Percentiles rank a stretch among this genome's conserved stretches.
Conservation (phyloP, 2,329 filamentous ascomycete species). For the Fusarium penzigii region DNA sequence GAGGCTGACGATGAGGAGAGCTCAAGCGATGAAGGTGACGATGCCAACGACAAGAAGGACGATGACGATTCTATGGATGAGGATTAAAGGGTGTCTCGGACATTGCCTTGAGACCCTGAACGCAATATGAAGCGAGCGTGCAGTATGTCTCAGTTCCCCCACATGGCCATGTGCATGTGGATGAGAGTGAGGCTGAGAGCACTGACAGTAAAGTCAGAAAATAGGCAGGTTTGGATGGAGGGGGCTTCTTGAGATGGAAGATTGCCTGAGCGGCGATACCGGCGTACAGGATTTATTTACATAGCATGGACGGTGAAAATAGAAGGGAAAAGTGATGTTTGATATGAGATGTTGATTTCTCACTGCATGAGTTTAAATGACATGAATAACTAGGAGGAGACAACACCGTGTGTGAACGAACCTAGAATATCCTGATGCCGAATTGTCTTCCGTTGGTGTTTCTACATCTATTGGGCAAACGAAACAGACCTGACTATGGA, state of each 20-base stretch:
- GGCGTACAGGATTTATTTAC: neutral
- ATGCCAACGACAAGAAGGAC: conserved; percentile 57
- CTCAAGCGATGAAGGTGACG: conserved; percentile 58
- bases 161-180: conserved; percentile 7
- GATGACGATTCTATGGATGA: conserved; percentile 55
- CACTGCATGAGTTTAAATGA: no score
- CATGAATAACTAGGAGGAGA: no score
- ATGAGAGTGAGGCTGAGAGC: conserved; percentile 10
- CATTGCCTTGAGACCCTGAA: neutral
- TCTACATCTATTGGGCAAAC: no score
- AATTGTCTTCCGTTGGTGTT: no score
- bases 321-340: neutral
- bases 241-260: neutral
- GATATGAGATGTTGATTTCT: neutral
- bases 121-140: no score
- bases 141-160: neutral
- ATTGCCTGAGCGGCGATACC: neutral
- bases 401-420: no score
- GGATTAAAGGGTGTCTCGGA: conserved; percentile 39
- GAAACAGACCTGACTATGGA: no score
- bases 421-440: no score
- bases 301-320: neutral
- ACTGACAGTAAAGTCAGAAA: neutral
- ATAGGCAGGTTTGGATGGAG: neutral
- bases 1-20: conserved; percentile 67